phyloP scores from a whole-genome alignment of 306 rosid genomes.

The Vigna radiata region DNA sequence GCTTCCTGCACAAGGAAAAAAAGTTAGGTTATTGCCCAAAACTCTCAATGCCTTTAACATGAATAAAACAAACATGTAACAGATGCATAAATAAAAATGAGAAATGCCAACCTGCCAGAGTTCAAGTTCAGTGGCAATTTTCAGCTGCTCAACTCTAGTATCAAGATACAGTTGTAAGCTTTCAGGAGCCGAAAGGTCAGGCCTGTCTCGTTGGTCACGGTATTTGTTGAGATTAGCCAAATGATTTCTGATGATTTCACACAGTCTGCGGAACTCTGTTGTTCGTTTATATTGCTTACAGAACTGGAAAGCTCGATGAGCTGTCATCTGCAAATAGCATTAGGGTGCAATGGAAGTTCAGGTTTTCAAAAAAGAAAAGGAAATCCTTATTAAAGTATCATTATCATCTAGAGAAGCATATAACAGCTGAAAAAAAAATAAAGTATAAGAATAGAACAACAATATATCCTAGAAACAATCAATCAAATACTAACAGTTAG shows the following conservation, averaged over 20 bases:
- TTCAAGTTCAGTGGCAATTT: conserved; percentile 91
- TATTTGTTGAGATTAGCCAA: conserved; percentile 88
- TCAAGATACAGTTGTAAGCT: conserved; percentile 94
- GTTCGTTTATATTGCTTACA: conserved; percentile 96
- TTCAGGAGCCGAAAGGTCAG: conserved; percentile 88
- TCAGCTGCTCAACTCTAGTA: conserved; percentile 96
- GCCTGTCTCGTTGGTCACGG: conserved; percentile 94
- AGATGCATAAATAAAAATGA: background rate
- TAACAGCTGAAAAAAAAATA: background rate
- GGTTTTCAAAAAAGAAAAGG: background rate
- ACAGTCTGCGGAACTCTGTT: conserved; percentile 90
- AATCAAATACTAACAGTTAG: background rate
- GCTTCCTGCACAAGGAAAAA: conserved; percentile 78
- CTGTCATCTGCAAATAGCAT: conserved; percentile 82
- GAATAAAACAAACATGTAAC: background rate
- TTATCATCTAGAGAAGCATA: background rate
- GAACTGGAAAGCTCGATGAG: conserved; percentile 98
- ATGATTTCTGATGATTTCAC: conserved; percentile 95
- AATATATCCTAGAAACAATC: conserved; percentile 9
- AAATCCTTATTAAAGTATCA: background rate
- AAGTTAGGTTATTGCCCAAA: conserved; percentile 6
- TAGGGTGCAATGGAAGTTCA: background rate
- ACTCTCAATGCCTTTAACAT: background rate
- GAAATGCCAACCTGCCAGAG: conserved; percentile 90
- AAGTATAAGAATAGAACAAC: background rate